Evolutionary conservation across 2,329 filamentous ascomycete genomes (phyloP).

Genomic region (Sporothrix inflata): DNA sequence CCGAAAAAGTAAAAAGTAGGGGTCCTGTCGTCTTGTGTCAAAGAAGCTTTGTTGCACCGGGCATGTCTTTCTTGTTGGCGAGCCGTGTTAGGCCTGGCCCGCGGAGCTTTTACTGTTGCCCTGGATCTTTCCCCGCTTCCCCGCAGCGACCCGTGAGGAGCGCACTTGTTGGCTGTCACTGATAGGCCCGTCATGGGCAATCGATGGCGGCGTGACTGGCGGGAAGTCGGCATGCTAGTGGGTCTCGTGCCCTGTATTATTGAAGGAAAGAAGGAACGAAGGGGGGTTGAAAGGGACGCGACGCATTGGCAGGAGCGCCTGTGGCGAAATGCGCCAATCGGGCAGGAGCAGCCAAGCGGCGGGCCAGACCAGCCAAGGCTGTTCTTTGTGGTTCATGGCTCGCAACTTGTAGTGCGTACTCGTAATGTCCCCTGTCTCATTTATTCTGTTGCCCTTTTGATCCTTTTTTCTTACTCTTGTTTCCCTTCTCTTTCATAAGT

Average conservation of each 20-base stretch:
- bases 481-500: background rate
- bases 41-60: slow-evolving; percentile 2
- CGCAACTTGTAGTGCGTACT: background rate
- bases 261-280: background rate
- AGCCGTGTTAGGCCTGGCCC: background rate
- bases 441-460: background rate
- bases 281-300: background rate
- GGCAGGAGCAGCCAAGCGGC: background rate
- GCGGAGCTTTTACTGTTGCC: too few relatives aligned
- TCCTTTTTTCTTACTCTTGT: too few relatives aligned
- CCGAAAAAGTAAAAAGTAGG: background rate
- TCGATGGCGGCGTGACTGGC: background rate
- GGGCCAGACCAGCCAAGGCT: slow-evolving; percentile 19
- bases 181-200: slow-evolving; percentile 1
- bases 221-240: slow-evolving; percentile 19
- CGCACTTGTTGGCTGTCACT: slow-evolving; percentile 7
- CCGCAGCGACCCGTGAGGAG: background rate
- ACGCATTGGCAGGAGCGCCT: background rate
- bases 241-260: slow-evolving; percentile 17
- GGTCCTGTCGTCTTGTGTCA: background rate
- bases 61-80: background rate
- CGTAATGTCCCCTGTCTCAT: background rate
- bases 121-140: slow-evolving; percentile 8
- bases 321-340: slow-evolving; percentile 8
- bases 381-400: background rate